phyloP scores from a whole-genome alignment of 306 rosid genomes.

The Begonia masoniana region DNA sequence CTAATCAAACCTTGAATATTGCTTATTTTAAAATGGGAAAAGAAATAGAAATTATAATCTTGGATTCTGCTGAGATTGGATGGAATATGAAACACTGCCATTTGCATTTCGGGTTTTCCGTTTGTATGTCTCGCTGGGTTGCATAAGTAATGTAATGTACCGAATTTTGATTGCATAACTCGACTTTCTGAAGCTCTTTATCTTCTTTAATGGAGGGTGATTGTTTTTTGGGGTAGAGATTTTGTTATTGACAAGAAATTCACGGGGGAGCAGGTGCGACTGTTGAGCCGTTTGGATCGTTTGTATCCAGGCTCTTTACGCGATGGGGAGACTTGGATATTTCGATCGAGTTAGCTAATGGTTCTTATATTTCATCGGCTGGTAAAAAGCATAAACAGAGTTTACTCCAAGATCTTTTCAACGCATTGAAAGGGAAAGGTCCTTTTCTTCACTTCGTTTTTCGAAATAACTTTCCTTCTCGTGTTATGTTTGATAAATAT shows the following conservation, averaged over 20 bases:
- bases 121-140: too few species aligned
- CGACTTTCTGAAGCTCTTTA: neutral
- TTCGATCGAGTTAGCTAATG: constrained; percentile 53
- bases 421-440: constrained; percentile 52
- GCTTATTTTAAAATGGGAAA: too few species aligned
- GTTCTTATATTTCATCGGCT: constrained; percentile 40
- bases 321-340: constrained; percentile 89
- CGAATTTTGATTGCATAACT: neutral
- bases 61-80: neutral
- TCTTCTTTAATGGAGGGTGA: constrained; percentile 1
- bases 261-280: constrained; percentile 59
- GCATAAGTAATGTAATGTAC: neutral
- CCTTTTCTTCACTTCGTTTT: neutral
- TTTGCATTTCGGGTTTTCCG: too few species aligned
- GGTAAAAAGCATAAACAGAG: constrained; percentile 50
- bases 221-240: constrained; percentile 3
- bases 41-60: neutral
- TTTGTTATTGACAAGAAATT: constrained; percentile 11
- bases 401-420: constrained; percentile 33
- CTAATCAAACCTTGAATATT: too few species aligned
- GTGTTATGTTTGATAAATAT: too few species aligned
- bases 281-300: constrained; percentile 91
- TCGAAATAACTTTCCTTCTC: too few species aligned
- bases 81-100: too few species aligned
- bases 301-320: constrained; percentile 66